Evolutionary conservation across 2,329 filamentous ascomycete species (phyloP).

Genomic region (Calycina marina): DNA sequence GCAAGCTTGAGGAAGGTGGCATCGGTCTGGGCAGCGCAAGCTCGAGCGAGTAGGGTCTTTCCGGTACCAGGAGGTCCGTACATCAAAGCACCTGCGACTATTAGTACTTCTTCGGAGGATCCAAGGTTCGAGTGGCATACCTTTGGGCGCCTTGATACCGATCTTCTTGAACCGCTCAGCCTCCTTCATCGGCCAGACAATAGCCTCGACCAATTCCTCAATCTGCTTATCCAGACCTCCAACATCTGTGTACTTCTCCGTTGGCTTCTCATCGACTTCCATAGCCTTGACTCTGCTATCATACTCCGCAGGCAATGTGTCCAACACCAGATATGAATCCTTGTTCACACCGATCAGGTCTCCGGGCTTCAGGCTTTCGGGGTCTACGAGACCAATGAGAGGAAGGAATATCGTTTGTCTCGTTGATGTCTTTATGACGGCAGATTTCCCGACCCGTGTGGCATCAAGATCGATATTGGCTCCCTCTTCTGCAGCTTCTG

Average conservation of each 20-base stretch:
- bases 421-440: constrained; percentile 98
- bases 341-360: constrained; percentile 98
- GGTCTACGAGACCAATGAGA: constrained; percentile 91
- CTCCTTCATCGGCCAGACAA: constrained; percentile 99
- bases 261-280: constrained; percentile 99
- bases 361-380: constrained; percentile 84
- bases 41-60: constrained; percentile 84
- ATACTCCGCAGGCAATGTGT: constrained; percentile 93
- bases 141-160: constrained; percentile 97
- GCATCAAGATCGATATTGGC: constrained; percentile 98
- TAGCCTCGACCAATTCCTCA: constrained; percentile 93
- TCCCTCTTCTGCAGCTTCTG: constrained; percentile 91
- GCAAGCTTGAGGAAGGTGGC: constrained; percentile 98
- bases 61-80: constrained; percentile 87
- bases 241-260: constrained; percentile 96
- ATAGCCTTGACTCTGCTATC: constrained; percentile 98
- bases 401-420: constrained; percentile 97
- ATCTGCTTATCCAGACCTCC: constrained; percentile 98
- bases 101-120: constrained; percentile 4
- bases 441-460: constrained; percentile 91
- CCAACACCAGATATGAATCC: constrained; percentile 93
- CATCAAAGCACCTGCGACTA: constrained; percentile 71
- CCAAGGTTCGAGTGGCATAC: constrained; percentile 34
- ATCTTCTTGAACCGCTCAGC: constrained; percentile 99
- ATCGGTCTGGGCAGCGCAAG: constrained; percentile 93